These are phyloP conservation scores for Volvox africanus DNA, from an alignment of 139 green algal genomes.

Conservation along the genomic window DNA sequence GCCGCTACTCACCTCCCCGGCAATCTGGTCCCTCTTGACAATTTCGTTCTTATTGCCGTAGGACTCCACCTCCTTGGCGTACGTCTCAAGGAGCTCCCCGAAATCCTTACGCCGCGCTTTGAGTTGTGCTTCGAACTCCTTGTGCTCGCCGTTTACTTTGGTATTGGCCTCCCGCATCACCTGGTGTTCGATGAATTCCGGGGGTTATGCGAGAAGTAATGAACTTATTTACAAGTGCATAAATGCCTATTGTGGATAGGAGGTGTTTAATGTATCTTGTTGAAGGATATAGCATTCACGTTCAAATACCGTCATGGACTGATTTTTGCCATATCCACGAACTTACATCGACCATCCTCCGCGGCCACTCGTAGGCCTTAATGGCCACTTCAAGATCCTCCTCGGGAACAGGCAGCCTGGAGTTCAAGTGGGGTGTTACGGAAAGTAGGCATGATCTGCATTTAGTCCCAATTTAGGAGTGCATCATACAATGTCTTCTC, in stretches of 20 bases:
- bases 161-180: conserved; percentile 77
- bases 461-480: too few relatives aligned
- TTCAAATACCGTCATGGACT: too few relatives aligned
- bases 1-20: conserved; percentile 48
- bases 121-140: conserved; percentile 70
- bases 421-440: too few relatives aligned
- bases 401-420: conserved; percentile 68
- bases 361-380: conserved; percentile 82
- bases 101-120: conserved; percentile 68
- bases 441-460: too few relatives aligned
- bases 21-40: conserved; percentile 60
- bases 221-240: too few relatives aligned
- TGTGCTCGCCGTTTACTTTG: conserved; percentile 68
- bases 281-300: not conserved
- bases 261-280: too few relatives aligned
- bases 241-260: too few relatives aligned
- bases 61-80: conserved; percentile 57
- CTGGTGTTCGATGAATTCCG: not conserved
- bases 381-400: conserved; percentile 81
- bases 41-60: conserved; percentile 63
- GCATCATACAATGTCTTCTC: too few relatives aligned
- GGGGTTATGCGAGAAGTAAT: not conserved
- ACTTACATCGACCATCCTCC: conserved; percentile 58
- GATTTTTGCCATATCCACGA: too few relatives aligned
- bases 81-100: conserved; percentile 70